Conservation (phyloP, 257 asterid genomes). For the Lycium barbarum region DNA sequence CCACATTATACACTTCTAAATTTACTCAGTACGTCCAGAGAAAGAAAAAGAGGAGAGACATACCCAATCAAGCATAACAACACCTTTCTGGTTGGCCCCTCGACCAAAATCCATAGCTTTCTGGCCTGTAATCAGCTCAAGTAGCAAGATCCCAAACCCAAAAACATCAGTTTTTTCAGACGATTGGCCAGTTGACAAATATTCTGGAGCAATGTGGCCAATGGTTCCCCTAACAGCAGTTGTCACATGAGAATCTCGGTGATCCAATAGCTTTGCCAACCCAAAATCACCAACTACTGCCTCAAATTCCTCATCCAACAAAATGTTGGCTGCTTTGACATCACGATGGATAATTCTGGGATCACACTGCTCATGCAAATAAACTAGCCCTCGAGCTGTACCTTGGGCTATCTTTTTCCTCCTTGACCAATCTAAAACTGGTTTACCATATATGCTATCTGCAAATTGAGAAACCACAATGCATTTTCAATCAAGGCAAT, state of each 20-base stretch:
- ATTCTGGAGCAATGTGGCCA: conserved; percentile 97
- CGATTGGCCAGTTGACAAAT: conserved; percentile 86
- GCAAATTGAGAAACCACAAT: conserved; percentile 28
- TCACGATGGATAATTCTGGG: conserved; percentile 93
- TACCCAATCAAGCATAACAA: conserved; percentile 89
- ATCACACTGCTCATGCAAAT: conserved; percentile 93
- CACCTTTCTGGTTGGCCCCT: conserved; percentile 80
- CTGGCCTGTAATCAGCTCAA: conserved; percentile 88
- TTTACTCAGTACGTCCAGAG: not conserved
- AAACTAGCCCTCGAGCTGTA: conserved; percentile 86
- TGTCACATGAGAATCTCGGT: conserved; percentile 87
- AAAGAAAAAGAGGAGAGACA: not conserved
- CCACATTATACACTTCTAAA: not conserved
- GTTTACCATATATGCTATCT: conserved; percentile 77
- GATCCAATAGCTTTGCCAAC: conserved; percentile 90
- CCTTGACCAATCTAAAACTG: conserved; percentile 84
- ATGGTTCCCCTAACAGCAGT: conserved; percentile 97
- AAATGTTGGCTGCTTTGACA: conserved; percentile 93
- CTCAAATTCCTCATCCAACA: conserved; percentile 93
- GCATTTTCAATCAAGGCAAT: not conserved
- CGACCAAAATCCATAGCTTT: conserved; percentile 90
- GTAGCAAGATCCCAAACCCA: conserved; percentile 87
- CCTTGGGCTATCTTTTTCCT: conserved; percentile 82
- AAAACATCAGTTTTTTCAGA: conserved; percentile 94
- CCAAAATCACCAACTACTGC: conserved; percentile 98